These are phyloP conservation scores for Aspergillus nomiae DNA, from an alignment of 2,329 filamentous ascomycete genomes.

Conservation along the genomic window DNA sequence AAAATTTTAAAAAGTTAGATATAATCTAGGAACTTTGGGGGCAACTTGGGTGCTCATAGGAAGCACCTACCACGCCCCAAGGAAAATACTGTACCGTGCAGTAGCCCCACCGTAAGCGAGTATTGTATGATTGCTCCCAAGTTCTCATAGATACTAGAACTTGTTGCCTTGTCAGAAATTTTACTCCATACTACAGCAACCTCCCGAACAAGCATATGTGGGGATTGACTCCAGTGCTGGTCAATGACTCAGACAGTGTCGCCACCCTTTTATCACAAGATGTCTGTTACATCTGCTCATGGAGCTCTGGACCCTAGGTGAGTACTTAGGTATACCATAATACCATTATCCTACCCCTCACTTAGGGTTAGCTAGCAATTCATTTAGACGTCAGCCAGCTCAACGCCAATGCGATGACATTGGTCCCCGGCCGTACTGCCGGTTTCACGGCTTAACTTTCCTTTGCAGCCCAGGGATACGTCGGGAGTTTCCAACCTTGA, in stretches of 20 bases:
- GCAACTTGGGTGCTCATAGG: not conserved
- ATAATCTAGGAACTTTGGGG: not conserved
- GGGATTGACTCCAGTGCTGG: not conserved
- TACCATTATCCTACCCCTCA: not conserved
- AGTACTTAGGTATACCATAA: not conserved
- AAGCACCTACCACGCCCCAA: not conserved
- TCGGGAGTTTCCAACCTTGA: not conserved
- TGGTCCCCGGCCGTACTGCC: slow-evolving; percentile 29
- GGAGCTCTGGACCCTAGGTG: not conserved
- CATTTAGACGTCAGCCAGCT: slow-evolving; percentile 13
- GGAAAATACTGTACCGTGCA: not conserved
- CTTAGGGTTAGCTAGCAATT: not conserved
- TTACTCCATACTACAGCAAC: not conserved
- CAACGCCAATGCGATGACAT: slow-evolving; percentile 31
- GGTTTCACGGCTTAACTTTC: slow-evolving; percentile 27
- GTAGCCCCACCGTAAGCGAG: not conserved
- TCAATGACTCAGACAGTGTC: not conserved
- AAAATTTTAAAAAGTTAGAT: not conserved
- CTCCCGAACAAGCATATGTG: not conserved
- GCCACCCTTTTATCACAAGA: not conserved
- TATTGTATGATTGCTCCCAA: not conserved
- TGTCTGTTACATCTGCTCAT: not conserved
- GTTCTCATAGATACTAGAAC: not conserved
- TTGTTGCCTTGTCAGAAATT: not conserved
- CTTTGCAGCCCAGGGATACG: not conserved